Percentiles rank a stretch among this genome's conserved stretches.
Evolutionary conservation across 106 monocot species (phyloP).

Genomic region (Dactylorhiza incarnata): DNA sequence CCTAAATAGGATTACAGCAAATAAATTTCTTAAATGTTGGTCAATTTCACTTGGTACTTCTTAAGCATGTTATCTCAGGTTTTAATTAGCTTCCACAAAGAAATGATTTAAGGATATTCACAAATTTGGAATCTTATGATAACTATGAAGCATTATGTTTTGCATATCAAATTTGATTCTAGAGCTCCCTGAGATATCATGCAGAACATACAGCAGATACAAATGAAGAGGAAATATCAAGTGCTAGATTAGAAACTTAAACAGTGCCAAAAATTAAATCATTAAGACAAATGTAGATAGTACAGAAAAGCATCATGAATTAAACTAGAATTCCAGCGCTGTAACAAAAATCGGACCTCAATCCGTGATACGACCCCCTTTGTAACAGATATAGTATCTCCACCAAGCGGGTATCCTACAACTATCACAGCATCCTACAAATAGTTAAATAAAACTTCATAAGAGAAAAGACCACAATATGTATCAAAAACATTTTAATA

Average conservation of each 20-base stretch:
- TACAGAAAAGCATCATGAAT: neutral
- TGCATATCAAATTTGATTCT: neutral
- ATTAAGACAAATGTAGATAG: neutral
- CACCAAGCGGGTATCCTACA: slow-evolving; percentile 95
- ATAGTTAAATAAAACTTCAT: slow-evolving; percentile 5
- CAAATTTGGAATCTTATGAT: neutral
- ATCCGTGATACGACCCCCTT: slow-evolving; percentile 97
- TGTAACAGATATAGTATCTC: slow-evolving; percentile 96
- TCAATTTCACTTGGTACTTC: neutral
- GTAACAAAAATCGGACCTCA: slow-evolving; percentile 52
- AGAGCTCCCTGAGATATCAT: neutral
- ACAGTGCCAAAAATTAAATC: neutral
- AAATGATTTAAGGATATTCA: neutral
- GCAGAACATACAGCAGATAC: neutral
- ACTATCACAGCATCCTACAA: slow-evolving; percentile 92
- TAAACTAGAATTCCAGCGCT: neutral
- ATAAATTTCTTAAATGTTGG: neutral
- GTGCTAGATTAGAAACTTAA: neutral
- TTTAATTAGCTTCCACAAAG: neutral
- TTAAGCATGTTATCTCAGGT: neutral
- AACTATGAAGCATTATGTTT: neutral
- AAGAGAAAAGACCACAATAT: neutral
- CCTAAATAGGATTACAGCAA: neutral
- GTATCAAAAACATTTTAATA: neutral
- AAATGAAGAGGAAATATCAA: neutral